phyloP scores from a whole-genome alignment of 352 stramenopile genomes.

The Phytophthora foliorum region DNA sequence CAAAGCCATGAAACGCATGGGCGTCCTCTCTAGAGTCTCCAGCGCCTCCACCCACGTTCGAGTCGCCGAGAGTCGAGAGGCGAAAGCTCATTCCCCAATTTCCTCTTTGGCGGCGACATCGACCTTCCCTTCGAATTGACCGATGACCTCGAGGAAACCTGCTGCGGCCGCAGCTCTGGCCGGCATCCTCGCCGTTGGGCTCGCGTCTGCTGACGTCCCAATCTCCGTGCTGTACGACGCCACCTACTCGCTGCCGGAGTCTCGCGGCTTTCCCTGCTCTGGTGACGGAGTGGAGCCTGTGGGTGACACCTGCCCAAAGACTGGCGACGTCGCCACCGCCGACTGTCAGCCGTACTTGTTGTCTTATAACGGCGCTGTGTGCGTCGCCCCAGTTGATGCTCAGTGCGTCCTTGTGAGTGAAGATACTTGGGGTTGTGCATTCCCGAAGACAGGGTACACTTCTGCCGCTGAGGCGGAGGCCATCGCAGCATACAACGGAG shows the following conservation, averaged over 20 bases:
- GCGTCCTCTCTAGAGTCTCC: neutral
- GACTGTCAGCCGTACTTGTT: conserved; percentile 27
- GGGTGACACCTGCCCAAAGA: conserved; percentile 21
- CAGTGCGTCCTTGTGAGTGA: conserved; percentile 21
- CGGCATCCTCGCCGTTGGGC: conserved; percentile 10
- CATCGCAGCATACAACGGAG: neutral
- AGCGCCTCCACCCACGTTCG: neutral
- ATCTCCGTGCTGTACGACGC: conserved; percentile 35
- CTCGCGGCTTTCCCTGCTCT: conserved; percentile 28
- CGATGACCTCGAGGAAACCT: conserved; percentile 21
- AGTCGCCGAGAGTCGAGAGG: neutral
- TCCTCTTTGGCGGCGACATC: conserved; percentile 17
- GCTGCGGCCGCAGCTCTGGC: conserved; percentile 13
- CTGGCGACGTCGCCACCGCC: conserved; percentile 26
- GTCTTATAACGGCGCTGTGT: conserved; percentile 34
- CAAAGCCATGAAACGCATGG: neutral
- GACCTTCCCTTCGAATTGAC: conserved; percentile 8
- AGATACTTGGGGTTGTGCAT: conserved; percentile 27
- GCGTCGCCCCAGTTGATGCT: conserved; percentile 33
- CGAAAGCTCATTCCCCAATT: conserved; percentile 31
- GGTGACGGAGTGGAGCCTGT: conserved; percentile 18
- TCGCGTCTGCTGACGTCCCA: conserved; percentile 20
- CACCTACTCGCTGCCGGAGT: conserved; percentile 32
- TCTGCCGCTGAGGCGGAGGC: conserved; percentile 4
- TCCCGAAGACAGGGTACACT: conserved; percentile 22